Conservation (phyloP, 495 filamentous ascomycete species). For the Aspergillus asperescens region DNA sequence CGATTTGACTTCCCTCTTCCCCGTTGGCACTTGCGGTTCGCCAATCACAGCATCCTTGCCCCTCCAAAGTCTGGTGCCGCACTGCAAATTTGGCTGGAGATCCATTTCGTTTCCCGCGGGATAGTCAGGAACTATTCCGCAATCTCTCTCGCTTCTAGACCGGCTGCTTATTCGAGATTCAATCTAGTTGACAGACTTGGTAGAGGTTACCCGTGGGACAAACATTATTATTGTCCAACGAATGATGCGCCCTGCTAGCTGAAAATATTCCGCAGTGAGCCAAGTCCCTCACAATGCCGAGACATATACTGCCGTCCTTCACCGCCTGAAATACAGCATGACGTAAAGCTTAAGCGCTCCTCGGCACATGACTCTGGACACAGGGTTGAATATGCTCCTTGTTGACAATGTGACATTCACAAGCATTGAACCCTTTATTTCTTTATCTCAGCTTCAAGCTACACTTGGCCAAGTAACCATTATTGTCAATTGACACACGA, state of each 20-base stretch:
- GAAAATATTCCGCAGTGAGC: too few relatives aligned
- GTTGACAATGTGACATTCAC: not conserved
- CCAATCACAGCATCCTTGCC: slow-evolving; percentile 16
- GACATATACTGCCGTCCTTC: not conserved
- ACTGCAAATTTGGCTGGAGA: slow-evolving; percentile 2
- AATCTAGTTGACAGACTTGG: not conserved
- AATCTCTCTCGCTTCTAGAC: not conserved
- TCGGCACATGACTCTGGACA: not conserved
- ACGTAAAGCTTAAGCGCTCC: too few relatives aligned
- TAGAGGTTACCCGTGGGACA: not conserved
- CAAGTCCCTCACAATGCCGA: too few relatives aligned
- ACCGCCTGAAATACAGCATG: not conserved
- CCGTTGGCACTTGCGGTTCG: slow-evolving; percentile 7
- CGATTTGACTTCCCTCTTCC: slow-evolving; percentile 2
- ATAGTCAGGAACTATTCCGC: not conserved
- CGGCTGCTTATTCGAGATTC: not conserved
- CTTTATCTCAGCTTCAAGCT: not conserved
- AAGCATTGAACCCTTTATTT: not conserved
- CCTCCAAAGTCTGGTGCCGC: slow-evolving; percentile 13
- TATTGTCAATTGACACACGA: not conserved
- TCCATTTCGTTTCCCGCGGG: slow-evolving; percentile 14
- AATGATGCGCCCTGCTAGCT: too few relatives aligned
- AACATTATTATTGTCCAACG: not conserved
- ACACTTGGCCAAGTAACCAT: not conserved
- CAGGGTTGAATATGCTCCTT: not conserved